phyloP scores from a whole-genome alignment of 805 yeast genomes.

The Ogataea siamensis region DNA sequence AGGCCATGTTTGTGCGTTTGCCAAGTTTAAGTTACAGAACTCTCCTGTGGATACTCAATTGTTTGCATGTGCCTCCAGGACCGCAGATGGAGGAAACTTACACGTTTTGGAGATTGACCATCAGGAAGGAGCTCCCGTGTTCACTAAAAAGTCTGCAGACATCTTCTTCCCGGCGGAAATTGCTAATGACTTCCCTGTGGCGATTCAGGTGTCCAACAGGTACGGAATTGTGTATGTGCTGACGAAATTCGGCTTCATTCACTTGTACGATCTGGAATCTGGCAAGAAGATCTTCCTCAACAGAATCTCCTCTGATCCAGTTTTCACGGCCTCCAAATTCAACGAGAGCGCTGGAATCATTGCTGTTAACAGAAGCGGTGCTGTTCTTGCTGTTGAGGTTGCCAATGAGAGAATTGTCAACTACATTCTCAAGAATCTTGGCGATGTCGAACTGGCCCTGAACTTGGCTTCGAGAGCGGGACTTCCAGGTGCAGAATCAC shows the following conservation, averaged over 20 bases:
- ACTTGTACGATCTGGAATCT: constrained; percentile 88
- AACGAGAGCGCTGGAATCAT: constrained; percentile 78
- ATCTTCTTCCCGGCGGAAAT: constrained; percentile 97
- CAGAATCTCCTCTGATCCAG: constrained; percentile 93
- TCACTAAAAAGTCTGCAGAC: constrained; percentile 85
- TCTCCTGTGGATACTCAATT: constrained; percentile 77
- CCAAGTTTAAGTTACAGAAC: constrained; percentile 69
- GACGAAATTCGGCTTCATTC: constrained; percentile 96
- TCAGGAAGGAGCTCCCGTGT: constrained; percentile 76
- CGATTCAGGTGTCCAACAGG: constrained; percentile 78
- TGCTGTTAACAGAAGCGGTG: constrained; percentile 93
- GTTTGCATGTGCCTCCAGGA: constrained; percentile 89
- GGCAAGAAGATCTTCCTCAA: constrained; percentile 92
- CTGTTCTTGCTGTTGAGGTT: constrained; percentile 88
- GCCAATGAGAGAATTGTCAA: constrained; percentile 83
- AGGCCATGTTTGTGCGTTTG: constrained; percentile 94
- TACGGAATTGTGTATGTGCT: constrained; percentile 86
- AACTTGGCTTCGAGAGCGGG: constrained; percentile 93
- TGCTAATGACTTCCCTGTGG: constrained; percentile 91
- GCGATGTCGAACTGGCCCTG: constrained; percentile 84
- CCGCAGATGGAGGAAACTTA: constrained; percentile 78
- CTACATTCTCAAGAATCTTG: constrained; percentile 80
- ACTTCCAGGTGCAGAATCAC: constrained; percentile 92
- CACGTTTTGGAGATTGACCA: constrained; percentile 97
- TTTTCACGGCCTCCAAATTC: constrained; percentile 81